Evolutionary conservation across 2,329 filamentous ascomycete genomes (phyloP), one percentile per base, ranked within the genome.

Genomic region (Thelonectria rubi): DNA sequence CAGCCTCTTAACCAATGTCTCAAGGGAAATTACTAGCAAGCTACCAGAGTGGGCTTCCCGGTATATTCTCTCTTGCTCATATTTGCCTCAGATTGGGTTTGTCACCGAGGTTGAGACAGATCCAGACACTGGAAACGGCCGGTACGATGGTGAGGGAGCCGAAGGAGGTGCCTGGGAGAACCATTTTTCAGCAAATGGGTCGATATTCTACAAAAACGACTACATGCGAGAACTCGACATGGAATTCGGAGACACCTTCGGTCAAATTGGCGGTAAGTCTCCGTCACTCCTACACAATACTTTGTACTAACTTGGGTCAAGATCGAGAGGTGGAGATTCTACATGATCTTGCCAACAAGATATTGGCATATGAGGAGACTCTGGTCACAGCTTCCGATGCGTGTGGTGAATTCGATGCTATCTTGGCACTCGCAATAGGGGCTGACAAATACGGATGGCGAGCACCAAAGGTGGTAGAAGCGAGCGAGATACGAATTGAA

Each of bases 21-120:
- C 89, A 5, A 80, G 82, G 17, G 84, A 86, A n/a, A 80, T 97
- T 58, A 85, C 85, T 1, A 75, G 77, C 14, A 81, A 83, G 1
- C 80, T 95, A 18, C 90, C 93, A 1, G 81, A 84, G 61, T 83
- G 84, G 81, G 81, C 82, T 17, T 75, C 75, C 24, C 73, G 77
- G 30, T 81, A 85, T 61, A 77, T 89, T 14, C 81, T 84, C 34
- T 94, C 94, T 56, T 96, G 96, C 64, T 90, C 95, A 17, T 97
- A 95, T 74, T 91, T 97, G 64, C 94, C 94, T 0, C 93, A 97
- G 71, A 86, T 97, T 39, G 95, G 95, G 0, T 99, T 97, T 73
- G 84, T 97, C 39, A 91, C 93, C 2, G 88, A 90, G 0, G 88
- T 97, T 15, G 86, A 93, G 67, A 59, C 63, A 10, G 70, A 76